phyloP scores from a whole-genome alignment of 2,329 filamentous ascomycete species.

The Corinectria fuckeliana region DNA sequence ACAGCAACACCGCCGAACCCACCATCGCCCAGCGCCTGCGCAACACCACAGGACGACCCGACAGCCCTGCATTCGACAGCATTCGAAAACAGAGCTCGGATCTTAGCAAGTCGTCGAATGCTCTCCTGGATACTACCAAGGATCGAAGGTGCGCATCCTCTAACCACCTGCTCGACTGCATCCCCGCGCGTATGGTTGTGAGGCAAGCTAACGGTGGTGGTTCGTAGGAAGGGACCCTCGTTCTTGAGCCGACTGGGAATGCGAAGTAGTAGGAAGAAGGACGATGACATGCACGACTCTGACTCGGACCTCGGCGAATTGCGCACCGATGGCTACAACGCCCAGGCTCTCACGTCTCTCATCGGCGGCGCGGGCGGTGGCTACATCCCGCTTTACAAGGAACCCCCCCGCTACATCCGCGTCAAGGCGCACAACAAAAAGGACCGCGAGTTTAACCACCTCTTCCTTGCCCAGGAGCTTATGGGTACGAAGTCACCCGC shows the following conservation, averaged over 20 bases:
- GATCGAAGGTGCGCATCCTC: constrained; percentile 72
- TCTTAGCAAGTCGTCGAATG: constrained; percentile 45
- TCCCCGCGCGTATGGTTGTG: neutral
- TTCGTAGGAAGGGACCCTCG: constrained; percentile 78
- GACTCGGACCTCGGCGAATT: constrained; percentile 73
- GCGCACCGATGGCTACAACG: constrained; percentile 81
- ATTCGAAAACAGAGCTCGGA: constrained; percentile 51
- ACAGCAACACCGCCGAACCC: constrained; percentile 43
- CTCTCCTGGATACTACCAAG: constrained; percentile 55
- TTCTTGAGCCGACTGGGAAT: constrained; percentile 85
- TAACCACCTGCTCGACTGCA: neutral
- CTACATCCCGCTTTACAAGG: constrained; percentile 86
- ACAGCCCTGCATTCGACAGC: constrained; percentile 55
- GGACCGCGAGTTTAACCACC: constrained; percentile 78
- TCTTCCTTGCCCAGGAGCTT: constrained; percentile 95
- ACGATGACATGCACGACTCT: constrained; percentile 64
- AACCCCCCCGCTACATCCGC: constrained; percentile 89
- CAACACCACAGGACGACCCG: constrained; percentile 55
- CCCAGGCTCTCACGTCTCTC: constrained; percentile 80
- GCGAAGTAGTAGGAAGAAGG: constrained; percentile 76
- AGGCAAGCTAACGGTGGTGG: constrained; percentile 15
- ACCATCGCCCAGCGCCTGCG: constrained; percentile 64
- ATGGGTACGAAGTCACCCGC: constrained; percentile 58
- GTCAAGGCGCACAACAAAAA: constrained; percentile 84
- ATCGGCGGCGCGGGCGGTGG: constrained; percentile 71